Base-by-base conservation (phyloP, 192 early-diverging fungal genomes). In the Podila minutissima region DNA sequence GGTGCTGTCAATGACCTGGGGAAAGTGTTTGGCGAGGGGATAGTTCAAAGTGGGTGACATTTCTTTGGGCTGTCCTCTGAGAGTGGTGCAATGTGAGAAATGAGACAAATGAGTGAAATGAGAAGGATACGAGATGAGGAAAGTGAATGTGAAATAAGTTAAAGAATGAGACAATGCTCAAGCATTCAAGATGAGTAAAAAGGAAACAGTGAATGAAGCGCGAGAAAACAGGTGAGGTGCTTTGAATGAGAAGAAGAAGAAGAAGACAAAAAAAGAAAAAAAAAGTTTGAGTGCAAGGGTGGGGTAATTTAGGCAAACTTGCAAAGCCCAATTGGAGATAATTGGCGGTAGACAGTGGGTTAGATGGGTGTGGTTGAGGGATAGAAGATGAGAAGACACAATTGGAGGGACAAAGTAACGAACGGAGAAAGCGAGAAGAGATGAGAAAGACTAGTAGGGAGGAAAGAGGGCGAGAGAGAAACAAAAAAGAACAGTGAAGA, bases 1-100 rank as follows among this genome's bases (percentile, higher is more conserved):
- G 4, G 69, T 62, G 13, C 71, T 74, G 62, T 87, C 85, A 41
- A 89, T 61, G 62, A 37, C 41, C 15, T 53, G 71, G 53, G 19
- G 22, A n/a, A 57, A 11, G 35, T 58, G 66, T 9, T 19, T 33
- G 50, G 46, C 48, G 48, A 26, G 13, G 49, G 26, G 15, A 28
- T 33, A 61, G 24, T 37, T 37, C 22, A 64, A n/a, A 3, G 46
- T 28, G 63, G 63, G 35, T 67, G 49, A 38, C 12, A n/a, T 41
- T 46, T 46, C 41, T 46, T 2, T 46, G 15, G 38, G 5, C 3
- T 6, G 19, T 32, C 19, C 17, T 66, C 2, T 38, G 33, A 33
- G n/a, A 49, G 31, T 24, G 17, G 19, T 1, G 50, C 46, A 29
- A 65, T 49, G 20, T 28, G 35, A 3, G n/a, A 4, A 57, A 57